Evolutionary conservation across 129 eudicot genomes (phyloP), one percentile per base, ranked within the genome.

Genomic region (Flaveria bidentis): DNA sequence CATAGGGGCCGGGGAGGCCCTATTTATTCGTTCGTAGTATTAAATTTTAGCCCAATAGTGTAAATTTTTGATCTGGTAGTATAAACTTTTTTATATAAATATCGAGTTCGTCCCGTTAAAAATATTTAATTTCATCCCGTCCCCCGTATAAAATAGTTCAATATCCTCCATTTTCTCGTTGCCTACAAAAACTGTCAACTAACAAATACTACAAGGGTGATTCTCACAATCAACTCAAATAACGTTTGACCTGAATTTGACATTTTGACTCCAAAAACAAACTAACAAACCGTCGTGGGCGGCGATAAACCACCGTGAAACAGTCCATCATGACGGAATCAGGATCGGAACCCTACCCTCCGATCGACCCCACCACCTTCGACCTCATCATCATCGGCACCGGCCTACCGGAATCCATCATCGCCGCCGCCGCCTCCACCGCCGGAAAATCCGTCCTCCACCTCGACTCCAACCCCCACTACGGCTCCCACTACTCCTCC

Each of bases 391-490:
- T 94, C 53, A 15, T 94, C 77, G 99, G 94, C 82, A 94, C 93
- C 73, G 90, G 98, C 80, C 78, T 93, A 2, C 91, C 92, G 6
- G 91, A 88, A 67, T 87, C 97, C 53, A 83, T 86, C 68, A 51
- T 91, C 75, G 88, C 98, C 80, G 88, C 98, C 83, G 97, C 97
- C 33, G 89, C 99, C 36, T 91, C 96, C 81, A 76, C 93, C 71
- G 86, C 86, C 81, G 90, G 89, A 0, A 94, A 91, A 82, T 39
- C 93, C 30, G 97, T 94, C 80, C 94, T 94, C 76, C 96, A 94
- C 67, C 91, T 94, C 62, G 99, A 94, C 49, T 86, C 89, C 16
- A 87, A 94, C 81, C 85, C 96, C 71, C 89, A 82, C 78, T 94
- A 94, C 73, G 99, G 97, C 61, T 61, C 86, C 69, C 96, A 87